Evolutionary conservation across 1,284 basidiomycete species (phyloP).

Genomic region (Ceratobasidium papillatum): DNA sequence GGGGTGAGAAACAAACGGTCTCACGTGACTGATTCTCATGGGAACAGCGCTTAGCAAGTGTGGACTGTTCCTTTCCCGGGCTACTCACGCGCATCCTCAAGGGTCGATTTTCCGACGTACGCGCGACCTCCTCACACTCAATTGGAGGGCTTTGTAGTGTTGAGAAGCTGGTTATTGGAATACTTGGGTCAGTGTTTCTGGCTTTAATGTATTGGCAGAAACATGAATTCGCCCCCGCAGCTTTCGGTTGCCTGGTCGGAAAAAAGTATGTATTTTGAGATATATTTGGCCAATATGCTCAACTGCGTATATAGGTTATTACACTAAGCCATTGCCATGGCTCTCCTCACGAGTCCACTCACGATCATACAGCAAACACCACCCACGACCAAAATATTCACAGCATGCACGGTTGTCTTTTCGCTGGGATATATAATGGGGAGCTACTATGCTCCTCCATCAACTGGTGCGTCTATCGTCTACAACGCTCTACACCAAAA

Average conservation of each 20-base stretch:
- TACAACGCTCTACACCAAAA: slow-evolving; percentile 52
- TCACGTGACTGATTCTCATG: slow-evolving; percentile 8
- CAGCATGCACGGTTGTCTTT: slow-evolving; percentile 69
- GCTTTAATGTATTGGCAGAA: not conserved
- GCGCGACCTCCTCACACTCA: too few relatives aligned
- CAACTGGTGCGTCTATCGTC: slow-evolving; percentile 42
- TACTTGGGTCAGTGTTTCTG: not conserved
- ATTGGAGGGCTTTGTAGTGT: not conserved
- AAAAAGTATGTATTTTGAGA: slow-evolving; percentile 4
- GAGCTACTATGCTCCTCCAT: slow-evolving; percentile 37
- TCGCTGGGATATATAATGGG: slow-evolving; percentile 64
- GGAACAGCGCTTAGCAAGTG: not conserved
- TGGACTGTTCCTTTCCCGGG: not conserved
- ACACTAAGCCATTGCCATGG: slow-evolving; percentile 58
- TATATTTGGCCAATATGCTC: not conserved
- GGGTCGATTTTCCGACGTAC: slow-evolving; percentile 1
- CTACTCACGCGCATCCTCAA: not conserved
- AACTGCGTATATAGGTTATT: not conserved
- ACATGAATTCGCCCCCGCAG: not conserved
- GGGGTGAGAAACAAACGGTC: not conserved
- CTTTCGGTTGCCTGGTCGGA: not conserved
- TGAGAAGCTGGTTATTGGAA: not conserved
- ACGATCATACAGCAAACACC: slow-evolving; percentile 75
- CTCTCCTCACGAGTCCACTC: slow-evolving; percentile 73
- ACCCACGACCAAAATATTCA: slow-evolving; percentile 80